phyloP scores from a whole-genome alignment of 148 eudicot genomes.

The Camellia lanceoleosa region DNA sequence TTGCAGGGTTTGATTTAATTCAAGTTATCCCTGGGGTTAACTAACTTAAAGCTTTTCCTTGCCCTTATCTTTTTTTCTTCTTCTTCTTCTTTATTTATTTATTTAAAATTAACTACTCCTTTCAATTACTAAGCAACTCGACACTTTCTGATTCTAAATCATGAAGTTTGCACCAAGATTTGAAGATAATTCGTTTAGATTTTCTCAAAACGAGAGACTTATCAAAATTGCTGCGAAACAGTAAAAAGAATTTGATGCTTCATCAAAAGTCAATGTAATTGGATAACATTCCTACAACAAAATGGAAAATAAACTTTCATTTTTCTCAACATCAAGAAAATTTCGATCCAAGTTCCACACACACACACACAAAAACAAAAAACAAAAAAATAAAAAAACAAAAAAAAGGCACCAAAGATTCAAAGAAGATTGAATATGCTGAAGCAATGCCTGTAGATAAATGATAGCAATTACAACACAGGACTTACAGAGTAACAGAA shows the following conservation, averaged over 20 bases:
- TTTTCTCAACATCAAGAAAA: background rate
- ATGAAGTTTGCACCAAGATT: background rate
- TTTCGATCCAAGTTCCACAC: slow-evolving; percentile 8
- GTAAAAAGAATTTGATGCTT: background rate
- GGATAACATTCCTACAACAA: background rate
- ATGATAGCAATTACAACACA: background rate
- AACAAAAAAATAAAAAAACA: background rate
- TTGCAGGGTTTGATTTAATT: background rate
- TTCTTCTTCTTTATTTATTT: background rate
- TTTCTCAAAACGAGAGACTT: background rate
- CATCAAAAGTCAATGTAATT: background rate
- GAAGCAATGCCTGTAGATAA: background rate
- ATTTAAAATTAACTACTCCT: background rate
- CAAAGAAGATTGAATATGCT: background rate
- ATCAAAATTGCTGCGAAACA: background rate
- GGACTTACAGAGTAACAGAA: background rate
- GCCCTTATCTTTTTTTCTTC: no score
- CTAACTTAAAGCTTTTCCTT: background rate
- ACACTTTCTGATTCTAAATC: background rate
- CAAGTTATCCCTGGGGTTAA: background rate
- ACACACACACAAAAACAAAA: background rate
- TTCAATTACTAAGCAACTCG: background rate
- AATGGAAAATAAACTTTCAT: background rate
- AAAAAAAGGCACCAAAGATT: background rate
- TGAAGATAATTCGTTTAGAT: background rate